A percentile compares a stretch with the other conserved stretches of the same genome.
These are phyloP conservation scores for Neonectria magnoliae DNA, from an alignment of 2,329 filamentous ascomycete species.

Conservation along the genomic window DNA sequence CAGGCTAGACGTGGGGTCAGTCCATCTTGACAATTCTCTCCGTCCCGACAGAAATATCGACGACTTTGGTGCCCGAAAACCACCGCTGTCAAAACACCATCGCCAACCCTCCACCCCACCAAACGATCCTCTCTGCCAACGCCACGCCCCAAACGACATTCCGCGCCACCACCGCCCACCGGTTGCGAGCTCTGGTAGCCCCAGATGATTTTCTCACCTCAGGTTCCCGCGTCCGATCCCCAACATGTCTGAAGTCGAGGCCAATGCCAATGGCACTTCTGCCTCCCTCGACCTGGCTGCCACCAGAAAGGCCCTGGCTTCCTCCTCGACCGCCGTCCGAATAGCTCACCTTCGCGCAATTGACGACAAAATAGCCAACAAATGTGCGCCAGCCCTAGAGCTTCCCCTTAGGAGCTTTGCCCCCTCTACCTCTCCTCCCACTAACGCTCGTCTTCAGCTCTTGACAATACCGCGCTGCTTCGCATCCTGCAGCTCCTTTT, in stretches of 20 bases:
- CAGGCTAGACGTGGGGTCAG: slow-evolving; percentile 26
- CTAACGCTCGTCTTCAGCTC: slow-evolving; percentile 49
- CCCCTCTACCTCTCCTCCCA: slow-evolving; percentile 11
- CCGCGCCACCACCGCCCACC: slow-evolving; percentile 26
- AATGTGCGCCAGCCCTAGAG: slow-evolving; percentile 55
- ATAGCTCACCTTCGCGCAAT: slow-evolving; percentile 64
- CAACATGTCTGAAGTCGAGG: slow-evolving; percentile 50
- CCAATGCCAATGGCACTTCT: slow-evolving; percentile 56
- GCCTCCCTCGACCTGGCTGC: slow-evolving; percentile 60
- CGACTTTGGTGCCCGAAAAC: slow-evolving; percentile 24
- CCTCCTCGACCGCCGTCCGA: slow-evolving; percentile 69
- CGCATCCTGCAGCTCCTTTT: slow-evolving; percentile 79
- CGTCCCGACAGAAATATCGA: slow-evolving; percentile 27
- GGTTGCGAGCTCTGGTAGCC: slow-evolving; percentile 43
- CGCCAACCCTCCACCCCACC: neutral
- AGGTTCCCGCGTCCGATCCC: slow-evolving; percentile 34
- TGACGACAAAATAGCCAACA: slow-evolving; percentile 65
- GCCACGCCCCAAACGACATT: slow-evolving; percentile 21
- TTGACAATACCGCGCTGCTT: slow-evolving; percentile 60
- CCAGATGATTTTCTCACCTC: slow-evolving; percentile 47
- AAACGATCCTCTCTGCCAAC: slow-evolving; percentile 8
- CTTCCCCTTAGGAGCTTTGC: neutral
- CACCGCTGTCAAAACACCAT: slow-evolving; percentile 11
- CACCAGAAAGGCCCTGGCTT: slow-evolving; percentile 62
- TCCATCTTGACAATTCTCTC: slow-evolving; percentile 35